These are phyloP conservation scores for Fusarium miscanthi DNA, from an alignment of 2,329 filamentous ascomycete genomes.

Conservation along the genomic window DNA sequence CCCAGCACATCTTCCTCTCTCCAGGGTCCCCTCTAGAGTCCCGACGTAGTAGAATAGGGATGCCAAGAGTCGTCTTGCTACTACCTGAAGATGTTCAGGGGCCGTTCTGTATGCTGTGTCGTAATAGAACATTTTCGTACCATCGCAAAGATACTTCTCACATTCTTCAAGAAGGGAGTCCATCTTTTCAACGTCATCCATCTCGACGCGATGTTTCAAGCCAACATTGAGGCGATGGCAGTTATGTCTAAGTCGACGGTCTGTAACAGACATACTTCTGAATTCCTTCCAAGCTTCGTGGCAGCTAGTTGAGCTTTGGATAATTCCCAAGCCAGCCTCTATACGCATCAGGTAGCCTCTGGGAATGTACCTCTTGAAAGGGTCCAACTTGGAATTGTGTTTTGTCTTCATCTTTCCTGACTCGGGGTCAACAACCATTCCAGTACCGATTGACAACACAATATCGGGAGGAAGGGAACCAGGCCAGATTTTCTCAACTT, in stretches of 20 bases:
- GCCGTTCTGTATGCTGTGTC: not conserved
- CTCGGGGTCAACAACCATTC: not conserved
- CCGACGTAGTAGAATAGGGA: conserved; percentile 21
- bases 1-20: accelerated
- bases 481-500: conserved; percentile 18
- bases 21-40: not conserved
- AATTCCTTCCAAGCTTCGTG: conserved; percentile 15
- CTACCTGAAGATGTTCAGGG: not conserved
- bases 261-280: not conserved
- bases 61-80: conserved; percentile 10
- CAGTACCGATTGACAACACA: conserved; percentile 5
- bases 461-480: conserved; percentile 6
- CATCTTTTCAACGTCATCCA: conserved; percentile 11
- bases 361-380: not conserved
- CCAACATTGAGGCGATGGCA: conserved; percentile 18
- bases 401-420: not conserved
- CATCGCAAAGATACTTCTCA: not conserved
- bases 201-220: not conserved
- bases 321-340: not conserved
- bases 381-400: not conserved
- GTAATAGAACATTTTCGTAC: not conserved
- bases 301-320: conserved; percentile 1
- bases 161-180: not conserved
- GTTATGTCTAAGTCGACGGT: not conserved
- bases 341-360: not conserved